Base-by-base conservation (phyloP, 164 flowering plant species). In the Kingdonia uniflora region DNA sequence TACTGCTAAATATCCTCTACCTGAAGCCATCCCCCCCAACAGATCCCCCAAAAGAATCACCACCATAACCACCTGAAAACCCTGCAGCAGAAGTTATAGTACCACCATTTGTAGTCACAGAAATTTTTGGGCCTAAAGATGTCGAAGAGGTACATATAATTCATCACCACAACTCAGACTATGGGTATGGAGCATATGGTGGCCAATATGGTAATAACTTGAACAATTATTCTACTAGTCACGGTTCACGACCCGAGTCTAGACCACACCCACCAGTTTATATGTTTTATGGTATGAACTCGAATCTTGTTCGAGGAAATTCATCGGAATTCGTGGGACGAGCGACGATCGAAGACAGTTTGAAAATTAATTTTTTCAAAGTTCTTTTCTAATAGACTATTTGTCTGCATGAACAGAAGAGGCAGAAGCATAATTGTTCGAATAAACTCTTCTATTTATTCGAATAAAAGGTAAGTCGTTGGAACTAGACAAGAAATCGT, bases 111-210 rank as follows among this genome's bases (percentile, higher is more conserved):
- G 35, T 29, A 29, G 35, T 29, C 12, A 19, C 37, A 41, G 47
- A 54, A 16, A 21, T 68, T 10, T 17, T 61, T 0, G 60, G 59
- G 57, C 74, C 79, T 21, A 78, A 66, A 59, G 81, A 77, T 51
- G 73, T 77, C 0, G 85, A 81, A 62, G 78, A 81, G 59, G 70
- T 73, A 45, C 85, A 74, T 56, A 71, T 76, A 1, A 67, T 80
- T 52, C 71, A 82, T 44, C 84, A 78, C 67, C 75, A 82, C 51
- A 40, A 84, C 42, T 79, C 78, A 0, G 75, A 73, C 13, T 63
- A 74, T 43, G 69, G 70, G 17, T 56, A 67, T 55, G 61, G 79
- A n/a, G n/a, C n/a, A 62, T 70, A 73, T 22, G 63, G 68, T 37
- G 56, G 66, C 49, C 45, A 64, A 26, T 62, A 15, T 26, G 44